A percentile compares a stretch with the other conserved stretches of the same genome.
Evolutionary conservation across 2,329 filamentous ascomycete genomes (phyloP).

Genomic region (Fusarium mexicanum): DNA sequence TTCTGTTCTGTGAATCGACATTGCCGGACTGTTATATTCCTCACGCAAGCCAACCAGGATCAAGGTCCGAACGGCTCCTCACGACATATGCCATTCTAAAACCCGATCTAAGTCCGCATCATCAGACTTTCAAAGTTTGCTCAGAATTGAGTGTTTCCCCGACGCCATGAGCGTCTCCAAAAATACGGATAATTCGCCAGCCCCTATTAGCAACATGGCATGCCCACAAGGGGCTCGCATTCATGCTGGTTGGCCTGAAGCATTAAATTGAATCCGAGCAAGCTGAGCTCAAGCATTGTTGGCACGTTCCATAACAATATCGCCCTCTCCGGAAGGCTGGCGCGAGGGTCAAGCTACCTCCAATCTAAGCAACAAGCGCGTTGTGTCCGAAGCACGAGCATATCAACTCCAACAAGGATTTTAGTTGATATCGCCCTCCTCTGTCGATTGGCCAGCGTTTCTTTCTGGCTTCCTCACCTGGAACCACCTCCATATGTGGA

Average conservation of each 20-base stretch:
- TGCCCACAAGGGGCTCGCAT: constrained; percentile 20
- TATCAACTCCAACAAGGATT: constrained; percentile 24
- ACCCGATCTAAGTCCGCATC: constrained; percentile 31
- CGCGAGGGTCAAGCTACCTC: constrained; percentile 31
- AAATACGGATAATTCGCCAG: constrained; percentile 20
- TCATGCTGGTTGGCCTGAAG: constrained; percentile 8
- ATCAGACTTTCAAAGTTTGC: neutral
- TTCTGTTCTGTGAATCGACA: constrained; percentile 12
- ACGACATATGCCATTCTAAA: constrained; percentile 31
- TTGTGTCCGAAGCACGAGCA: constrained; percentile 17
- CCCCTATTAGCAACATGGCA: constrained; percentile 9
- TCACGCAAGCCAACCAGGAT: constrained; percentile 30
- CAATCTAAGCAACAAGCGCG: constrained; percentile 25
- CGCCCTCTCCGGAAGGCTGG: constrained; percentile 36
- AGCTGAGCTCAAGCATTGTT: constrained; percentile 18
- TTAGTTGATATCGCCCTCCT: constrained; percentile 28
- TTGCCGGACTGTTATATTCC: neutral
- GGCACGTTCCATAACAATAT: constrained; percentile 40
- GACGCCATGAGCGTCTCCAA: constrained; percentile 17
- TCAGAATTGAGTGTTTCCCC: constrained; percentile 9
- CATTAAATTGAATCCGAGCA: constrained; percentile 5
- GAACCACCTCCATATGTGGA: constrained; percentile 37
- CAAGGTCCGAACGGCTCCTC: constrained; percentile 30
- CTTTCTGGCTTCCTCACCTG: constrained; percentile 23
- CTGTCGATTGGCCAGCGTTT: constrained; percentile 38